These are phyloP conservation scores for Schizophyllum commune DNA, from an alignment of 1,284 basidiomycete genomes.

Conservation along the genomic window DNA sequence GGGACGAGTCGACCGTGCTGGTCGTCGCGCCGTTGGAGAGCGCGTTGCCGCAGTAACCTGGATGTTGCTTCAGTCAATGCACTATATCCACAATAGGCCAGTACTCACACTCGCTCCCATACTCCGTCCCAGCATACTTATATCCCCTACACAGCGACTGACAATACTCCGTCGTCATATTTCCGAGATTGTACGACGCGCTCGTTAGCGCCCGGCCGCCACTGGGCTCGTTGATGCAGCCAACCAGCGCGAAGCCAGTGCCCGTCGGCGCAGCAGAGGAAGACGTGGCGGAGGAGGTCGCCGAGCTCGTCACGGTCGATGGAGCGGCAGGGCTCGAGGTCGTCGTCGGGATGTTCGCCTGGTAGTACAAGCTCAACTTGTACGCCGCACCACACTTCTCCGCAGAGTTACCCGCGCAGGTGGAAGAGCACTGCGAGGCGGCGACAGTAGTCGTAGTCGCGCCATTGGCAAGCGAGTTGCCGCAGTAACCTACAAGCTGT, in stretches of 20 bases:
- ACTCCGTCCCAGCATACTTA: conserved; percentile 6
- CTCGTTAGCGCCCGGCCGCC: not conserved
- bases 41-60: conserved; percentile 12
- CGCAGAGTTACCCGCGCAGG: conserved; percentile 18
- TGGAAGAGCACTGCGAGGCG: conserved; percentile 19
- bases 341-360: conserved; percentile 4
- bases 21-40: conserved; percentile 11
- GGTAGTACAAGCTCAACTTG: conserved; percentile 6
- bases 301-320: conserved; percentile 1
- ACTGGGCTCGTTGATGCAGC: conserved; percentile 4
- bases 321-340: conserved; percentile 5
- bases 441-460: conserved; percentile 6
- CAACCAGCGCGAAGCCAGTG: conserved; percentile 1
- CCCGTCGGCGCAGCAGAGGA: too few relatives aligned
- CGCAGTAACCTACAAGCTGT: conserved; percentile 4
- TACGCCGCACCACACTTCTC: conserved; percentile 17
- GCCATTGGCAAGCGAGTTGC: conserved; percentile 15
- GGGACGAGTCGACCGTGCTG: conserved; percentile 8
- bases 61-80: too few relatives aligned
- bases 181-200: not conserved
- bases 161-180: conserved; percentile 1
- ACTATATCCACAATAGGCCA: too few relatives aligned
- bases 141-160: conserved; percentile 5
- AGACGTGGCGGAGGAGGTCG: too few relatives aligned
- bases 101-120: not conserved